Conservation (phyloP, 2,329 filamentous ascomycete species). For the Sporothrix luriei region DNA sequence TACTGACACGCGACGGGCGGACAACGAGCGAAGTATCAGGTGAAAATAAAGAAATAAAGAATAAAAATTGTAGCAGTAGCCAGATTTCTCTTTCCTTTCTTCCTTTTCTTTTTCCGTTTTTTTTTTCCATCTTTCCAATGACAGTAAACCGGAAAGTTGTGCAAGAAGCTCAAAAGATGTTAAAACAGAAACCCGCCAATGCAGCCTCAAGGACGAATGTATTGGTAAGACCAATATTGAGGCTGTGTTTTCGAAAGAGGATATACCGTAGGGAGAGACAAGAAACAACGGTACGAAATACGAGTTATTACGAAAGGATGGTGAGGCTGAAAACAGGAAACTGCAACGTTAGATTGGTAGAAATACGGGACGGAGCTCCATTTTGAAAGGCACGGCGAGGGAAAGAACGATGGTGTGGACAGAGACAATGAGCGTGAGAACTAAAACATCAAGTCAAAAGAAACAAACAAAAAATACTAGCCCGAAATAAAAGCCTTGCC, state of each 20-base stretch:
- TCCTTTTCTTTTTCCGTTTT: background rate
- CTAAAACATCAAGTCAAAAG: background rate
- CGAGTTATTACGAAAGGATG: background rate
- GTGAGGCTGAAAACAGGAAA: constrained; percentile 30
- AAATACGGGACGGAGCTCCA: background rate
- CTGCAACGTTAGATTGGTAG: background rate
- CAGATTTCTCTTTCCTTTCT: background rate
- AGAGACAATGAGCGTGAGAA: background rate
- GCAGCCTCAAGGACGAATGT: background rate
- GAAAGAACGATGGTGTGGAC: background rate
- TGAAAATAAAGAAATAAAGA: background rate
- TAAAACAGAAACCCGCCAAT: background rate
- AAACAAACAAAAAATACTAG: background rate
- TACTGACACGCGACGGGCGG: background rate
- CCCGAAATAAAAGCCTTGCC: constrained; percentile 21
- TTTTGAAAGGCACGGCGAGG: background rate
- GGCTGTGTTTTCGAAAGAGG: constrained; percentile 3
- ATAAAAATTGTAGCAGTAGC: background rate
- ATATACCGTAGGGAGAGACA: background rate
- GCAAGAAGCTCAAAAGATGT: background rate
- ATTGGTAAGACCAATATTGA: constrained; percentile 23
- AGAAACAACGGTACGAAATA: background rate
- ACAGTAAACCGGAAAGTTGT: constrained; percentile 12
- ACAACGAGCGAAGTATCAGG: background rate
- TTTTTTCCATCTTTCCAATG: background rate